Base-by-base conservation (phyloP, 768 basidiomycete species). In the Collybia sordida region DNA sequence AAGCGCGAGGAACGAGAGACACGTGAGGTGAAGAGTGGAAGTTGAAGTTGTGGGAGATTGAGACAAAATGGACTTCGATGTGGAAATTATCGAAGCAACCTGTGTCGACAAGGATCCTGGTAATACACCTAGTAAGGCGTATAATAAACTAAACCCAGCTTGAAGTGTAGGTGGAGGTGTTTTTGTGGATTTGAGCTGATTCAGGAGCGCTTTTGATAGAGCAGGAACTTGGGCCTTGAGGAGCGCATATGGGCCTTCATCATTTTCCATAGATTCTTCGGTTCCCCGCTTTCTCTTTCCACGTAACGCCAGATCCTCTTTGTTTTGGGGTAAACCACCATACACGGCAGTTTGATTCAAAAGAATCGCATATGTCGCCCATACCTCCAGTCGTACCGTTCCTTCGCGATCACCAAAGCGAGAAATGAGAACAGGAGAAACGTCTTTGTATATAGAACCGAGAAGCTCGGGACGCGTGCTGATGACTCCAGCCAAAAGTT, bases 381-480 rank as follows among this genome's bases (percentile, higher is more conserved):
- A 95, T 14, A 98, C 78, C 64, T 99, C 97, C 23, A 97, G 72
- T 25, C 90, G 82, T 24, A 98, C 97, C 3, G 90, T 96, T 61
- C 94, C 89, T 69, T 99, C 97, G 38, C 97, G 86, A 65, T 99
- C 97, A 35, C 85, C 86, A 56, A 98, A 95, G 25, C 96, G 82
- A 2, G 92, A 86, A 49, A 97, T 93, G 44, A 99, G 77, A 7
- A 91, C 80, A 0, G 93, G 93, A 2, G 93, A 90, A 9, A 97
- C 86, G 6, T 83, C 81, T 60, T 83, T 88, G 74, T 93, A 97
- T 44, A 96, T 78, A 2, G 84, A 72, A 12, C 75, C 68, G 18
- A 98, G 78, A 2, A 93, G 78, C 62, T 98, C 97, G 1, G 94
- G 92, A 21, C 94, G 90, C 1, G 96, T 98, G 11, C 82, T 83